Evolutionary conservation across 305 asterid genomes (phyloP).

Genomic region (Fraxinus platypoda): DNA sequence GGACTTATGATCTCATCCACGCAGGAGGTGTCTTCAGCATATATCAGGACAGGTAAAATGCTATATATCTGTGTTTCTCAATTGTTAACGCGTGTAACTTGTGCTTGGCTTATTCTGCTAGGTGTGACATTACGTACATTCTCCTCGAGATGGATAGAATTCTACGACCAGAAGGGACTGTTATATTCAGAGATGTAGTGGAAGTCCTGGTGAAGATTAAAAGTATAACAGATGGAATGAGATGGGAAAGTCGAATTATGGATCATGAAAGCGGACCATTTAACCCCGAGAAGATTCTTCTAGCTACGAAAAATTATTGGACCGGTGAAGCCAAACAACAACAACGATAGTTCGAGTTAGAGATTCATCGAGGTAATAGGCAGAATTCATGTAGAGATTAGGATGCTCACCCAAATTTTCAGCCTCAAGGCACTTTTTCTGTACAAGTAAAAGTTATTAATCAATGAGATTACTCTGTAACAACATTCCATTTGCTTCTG

Average conservation of each 20-base stretch:
- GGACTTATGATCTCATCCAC: slow-evolving; percentile 92
- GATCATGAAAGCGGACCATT: slow-evolving; percentile 92
- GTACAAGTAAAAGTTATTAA: not conserved
- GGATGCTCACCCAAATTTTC: not conserved
- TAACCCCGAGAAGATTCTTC: slow-evolving; percentile 75
- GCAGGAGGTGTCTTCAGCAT: slow-evolving; percentile 64
- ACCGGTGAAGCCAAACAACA: slow-evolving; percentile 50
- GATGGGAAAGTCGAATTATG: slow-evolving; percentile 78
- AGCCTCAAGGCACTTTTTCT: not conserved
- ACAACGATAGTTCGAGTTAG: slow-evolving; percentile 3
- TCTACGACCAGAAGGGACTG: slow-evolving; percentile 79
- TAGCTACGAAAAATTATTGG: slow-evolving; percentile 80
- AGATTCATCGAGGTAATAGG: not conserved
- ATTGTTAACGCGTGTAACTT: not conserved
- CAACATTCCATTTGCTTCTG: slow-evolving; percentile 4
- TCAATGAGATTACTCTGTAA: slow-evolving; percentile 2
- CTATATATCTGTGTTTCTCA: not conserved
- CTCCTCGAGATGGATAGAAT: slow-evolving; percentile 91
- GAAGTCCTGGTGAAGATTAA: slow-evolving; percentile 67
- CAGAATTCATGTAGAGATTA: not conserved
- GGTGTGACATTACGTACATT: slow-evolving; percentile 79
- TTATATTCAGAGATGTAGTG: slow-evolving; percentile 73
- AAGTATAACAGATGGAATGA: slow-evolving; percentile 75
- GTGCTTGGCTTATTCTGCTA: slow-evolving; percentile 24
- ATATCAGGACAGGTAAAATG: slow-evolving; percentile 68